phyloP scores from a whole-genome alignment of 2,329 filamentous ascomycete species.

The Corinectria fuckeliana region DNA sequence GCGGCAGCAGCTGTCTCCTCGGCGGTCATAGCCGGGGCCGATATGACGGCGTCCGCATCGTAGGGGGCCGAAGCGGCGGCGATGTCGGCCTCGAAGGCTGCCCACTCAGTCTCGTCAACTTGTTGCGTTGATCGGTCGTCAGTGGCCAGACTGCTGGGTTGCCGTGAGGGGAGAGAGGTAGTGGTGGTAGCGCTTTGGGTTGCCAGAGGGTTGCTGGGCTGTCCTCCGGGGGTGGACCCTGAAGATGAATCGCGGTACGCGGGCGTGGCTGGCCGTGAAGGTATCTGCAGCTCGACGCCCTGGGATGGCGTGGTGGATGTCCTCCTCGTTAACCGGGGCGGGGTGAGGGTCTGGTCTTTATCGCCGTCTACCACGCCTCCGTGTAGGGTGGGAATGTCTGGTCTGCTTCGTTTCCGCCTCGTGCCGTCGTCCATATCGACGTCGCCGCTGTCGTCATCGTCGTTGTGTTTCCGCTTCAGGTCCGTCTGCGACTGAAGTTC shows the following conservation, averaged over 20 bases:
- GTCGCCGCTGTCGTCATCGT: constrained; percentile 40
- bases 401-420: constrained; percentile 55
- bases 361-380: constrained; percentile 25
- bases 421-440: constrained; percentile 44
- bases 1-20: constrained; percentile 65
- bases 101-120: constrained; percentile 81
- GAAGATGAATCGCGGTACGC: constrained; percentile 51
- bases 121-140: constrained; percentile 31
- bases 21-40: constrained; percentile 70
- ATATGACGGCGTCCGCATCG: constrained; percentile 65
- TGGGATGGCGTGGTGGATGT: constrained; percentile 60
- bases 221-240: constrained; percentile 47
- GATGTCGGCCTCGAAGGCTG: constrained; percentile 85
- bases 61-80: constrained; percentile 53
- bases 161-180: constrained; percentile 42
- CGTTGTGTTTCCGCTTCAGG: constrained; percentile 46
- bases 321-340: constrained; percentile 53
- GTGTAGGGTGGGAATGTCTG: constrained; percentile 38
- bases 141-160: constrained; percentile 29
- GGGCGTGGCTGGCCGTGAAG: constrained; percentile 68
- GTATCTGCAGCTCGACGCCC: constrained; percentile 67
- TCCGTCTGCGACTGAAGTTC: constrained; percentile 17
- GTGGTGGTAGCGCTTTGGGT: constrained; percentile 23
- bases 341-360: constrained; percentile 41
- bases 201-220: constrained; percentile 18